phyloP scores from a whole-genome alignment of 1,284 basidiomycete genomes.

The Ganoderma multipileum region DNA sequence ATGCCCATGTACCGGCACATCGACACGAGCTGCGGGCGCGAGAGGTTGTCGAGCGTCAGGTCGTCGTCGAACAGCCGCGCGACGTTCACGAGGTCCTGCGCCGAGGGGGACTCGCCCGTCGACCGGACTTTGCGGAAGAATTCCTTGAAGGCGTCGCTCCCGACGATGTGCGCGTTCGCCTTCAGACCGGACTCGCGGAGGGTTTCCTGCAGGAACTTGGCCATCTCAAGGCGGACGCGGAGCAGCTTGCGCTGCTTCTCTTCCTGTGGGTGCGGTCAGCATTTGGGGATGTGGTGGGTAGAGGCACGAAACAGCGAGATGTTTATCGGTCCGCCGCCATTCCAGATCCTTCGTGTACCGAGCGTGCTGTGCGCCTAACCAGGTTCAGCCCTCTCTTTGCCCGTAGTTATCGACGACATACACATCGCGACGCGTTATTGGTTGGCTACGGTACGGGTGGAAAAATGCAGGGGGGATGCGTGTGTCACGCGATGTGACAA shows the following conservation, averaged over 20 bases:
- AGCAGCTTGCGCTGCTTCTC: slow-evolving; percentile 97
- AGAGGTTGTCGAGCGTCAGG: slow-evolving; percentile 96
- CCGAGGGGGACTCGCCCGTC: slow-evolving; percentile 93
- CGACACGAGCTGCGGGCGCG: slow-evolving; percentile 95
- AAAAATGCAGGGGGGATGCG: too few species aligned
- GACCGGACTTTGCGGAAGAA: slow-evolving; percentile 99
- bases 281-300: not conserved
- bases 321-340: not conserved
- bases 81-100: slow-evolving; percentile 90
- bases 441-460: too few species aligned
- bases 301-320: not conserved
- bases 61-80: slow-evolving; percentile 98
- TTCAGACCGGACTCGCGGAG: slow-evolving; percentile 93
- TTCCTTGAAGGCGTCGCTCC: slow-evolving; percentile 96
- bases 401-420: too few species aligned
- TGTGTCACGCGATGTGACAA: too few species aligned
- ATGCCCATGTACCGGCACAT: slow-evolving; percentile 99
- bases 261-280: slow-evolving; percentile 61
- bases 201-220: slow-evolving; percentile 99
- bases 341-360: not conserved
- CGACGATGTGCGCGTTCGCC: slow-evolving; percentile 91
- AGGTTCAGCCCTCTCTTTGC: too few species aligned
- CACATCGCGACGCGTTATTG: too few species aligned
- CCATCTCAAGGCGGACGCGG: slow-evolving; percentile 96
- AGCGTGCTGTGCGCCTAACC: too few species aligned